phyloP scores from a whole-genome alignment of 768 basidiomycete species.

The Ramaria rubella region DNA sequence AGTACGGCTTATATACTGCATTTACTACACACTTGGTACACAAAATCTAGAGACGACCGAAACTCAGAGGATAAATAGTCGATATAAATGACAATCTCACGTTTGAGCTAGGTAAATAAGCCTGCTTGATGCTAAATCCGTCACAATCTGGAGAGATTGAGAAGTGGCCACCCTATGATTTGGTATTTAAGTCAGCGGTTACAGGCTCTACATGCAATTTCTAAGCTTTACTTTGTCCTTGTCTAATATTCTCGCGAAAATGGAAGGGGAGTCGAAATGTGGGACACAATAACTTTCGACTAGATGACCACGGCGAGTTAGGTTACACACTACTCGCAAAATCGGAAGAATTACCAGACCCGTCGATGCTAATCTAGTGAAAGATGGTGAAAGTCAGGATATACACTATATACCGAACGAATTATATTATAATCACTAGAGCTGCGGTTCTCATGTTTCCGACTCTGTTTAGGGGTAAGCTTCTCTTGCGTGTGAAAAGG shows the following conservation, averaged over 20 bases:
- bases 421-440: slow-evolving; percentile 43
- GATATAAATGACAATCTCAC: slow-evolving; percentile 31
- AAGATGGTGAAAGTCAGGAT: neutral
- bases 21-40: slow-evolving; percentile 27
- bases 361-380: slow-evolving; percentile 63
- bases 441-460: slow-evolving; percentile 83
- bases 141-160: slow-evolving; percentile 65
- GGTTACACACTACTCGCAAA: too few species aligned
- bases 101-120: slow-evolving; percentile 77
- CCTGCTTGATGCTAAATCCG: slow-evolving; percentile 70
- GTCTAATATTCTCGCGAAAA: slow-evolving; percentile 86
- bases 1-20: slow-evolving; percentile 38
- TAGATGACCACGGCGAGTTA: slow-evolving; percentile 26
- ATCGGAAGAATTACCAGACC: slow-evolving; percentile 47
- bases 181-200: neutral
- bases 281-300: slow-evolving; percentile 93
- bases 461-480: slow-evolving; percentile 42
- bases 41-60: slow-evolving; percentile 5
- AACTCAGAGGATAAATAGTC: neutral
- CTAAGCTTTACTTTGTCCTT: slow-evolving; percentile 52
- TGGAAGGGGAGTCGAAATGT: slow-evolving; percentile 87
- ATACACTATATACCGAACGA: neutral
- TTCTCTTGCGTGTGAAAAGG: neutral
- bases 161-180: slow-evolving; percentile 76
- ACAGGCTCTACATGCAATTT: neutral